Evolutionary conservation across 257 asterid genomes (phyloP).

Genomic region (Gentiana dahurica): DNA sequence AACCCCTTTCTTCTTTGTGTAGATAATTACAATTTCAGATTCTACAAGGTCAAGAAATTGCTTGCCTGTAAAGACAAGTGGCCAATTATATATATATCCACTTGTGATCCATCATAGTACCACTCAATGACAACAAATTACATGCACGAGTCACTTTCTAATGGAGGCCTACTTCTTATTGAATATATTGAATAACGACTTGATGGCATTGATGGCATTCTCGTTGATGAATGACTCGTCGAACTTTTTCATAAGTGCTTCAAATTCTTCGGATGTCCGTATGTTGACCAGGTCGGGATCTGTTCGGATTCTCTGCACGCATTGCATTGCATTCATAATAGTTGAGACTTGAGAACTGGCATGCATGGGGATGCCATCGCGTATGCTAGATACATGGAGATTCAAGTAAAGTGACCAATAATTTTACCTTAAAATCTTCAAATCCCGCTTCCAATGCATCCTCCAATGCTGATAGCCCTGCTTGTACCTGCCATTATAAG

Average conservation of each 20-base stretch:
- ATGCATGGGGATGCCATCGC: too few relatives aligned
- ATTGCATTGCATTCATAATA: not conserved
- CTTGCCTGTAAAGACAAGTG: too few relatives aligned
- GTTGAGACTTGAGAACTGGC: too few relatives aligned
- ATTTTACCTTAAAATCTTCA: constrained; percentile 57
- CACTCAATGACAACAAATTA: too few relatives aligned
- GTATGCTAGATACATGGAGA: too few relatives aligned
- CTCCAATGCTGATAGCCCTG: constrained; percentile 71
- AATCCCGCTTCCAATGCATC: constrained; percentile 60
- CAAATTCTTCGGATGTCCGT: constrained; percentile 57
- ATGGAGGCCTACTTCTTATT: too few relatives aligned
- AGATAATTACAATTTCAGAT: too few relatives aligned
- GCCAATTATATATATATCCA: too few relatives aligned
- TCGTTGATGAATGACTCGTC: constrained; percentile 93
- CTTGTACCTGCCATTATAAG: constrained; percentile 49
- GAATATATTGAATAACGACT: constrained; percentile 37
- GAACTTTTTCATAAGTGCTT: constrained; percentile 55
- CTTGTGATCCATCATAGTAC: too few relatives aligned
- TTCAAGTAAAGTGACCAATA: not conserved
- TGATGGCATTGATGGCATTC: constrained; percentile 82
- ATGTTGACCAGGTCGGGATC: constrained; percentile 81
- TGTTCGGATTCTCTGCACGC: constrained; percentile 60
- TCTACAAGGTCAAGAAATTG: too few relatives aligned
- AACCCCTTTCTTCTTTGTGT: too few relatives aligned
- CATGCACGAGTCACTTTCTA: too few relatives aligned